Conservation (phyloP, 768 basidiomycete species). For the Termitomyces sp. region DNA sequence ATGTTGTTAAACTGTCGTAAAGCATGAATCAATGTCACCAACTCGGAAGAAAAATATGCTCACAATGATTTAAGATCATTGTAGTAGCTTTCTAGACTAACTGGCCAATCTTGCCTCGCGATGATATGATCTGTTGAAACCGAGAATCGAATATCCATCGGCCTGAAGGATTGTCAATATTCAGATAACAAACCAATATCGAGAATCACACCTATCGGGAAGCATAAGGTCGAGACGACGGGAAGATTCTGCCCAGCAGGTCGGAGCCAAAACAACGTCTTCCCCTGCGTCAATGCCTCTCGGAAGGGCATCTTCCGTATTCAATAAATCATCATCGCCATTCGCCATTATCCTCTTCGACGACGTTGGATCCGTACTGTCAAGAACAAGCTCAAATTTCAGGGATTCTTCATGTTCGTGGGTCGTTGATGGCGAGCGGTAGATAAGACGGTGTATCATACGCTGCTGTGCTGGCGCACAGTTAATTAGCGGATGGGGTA, state of each 20-base stretch:
- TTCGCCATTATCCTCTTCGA: neutral
- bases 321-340: neutral
- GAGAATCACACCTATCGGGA: constrained; percentile 44
- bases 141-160: constrained; percentile 53
- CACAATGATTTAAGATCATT: constrained; percentile 37
- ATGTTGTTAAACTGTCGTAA: constrained; percentile 27
- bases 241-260: constrained; percentile 31
- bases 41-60: constrained; percentile 16
- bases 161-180: constrained; percentile 25
- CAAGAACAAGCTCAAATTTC: constrained; percentile 34
- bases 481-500: constrained; percentile 29
- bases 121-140: constrained; percentile 27
- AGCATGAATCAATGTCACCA: neutral
- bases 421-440: constrained; percentile 27
- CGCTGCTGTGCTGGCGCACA: constrained; percentile 23
- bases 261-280: constrained; percentile 9
- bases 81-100: constrained; percentile 34
- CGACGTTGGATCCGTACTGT: neutral
- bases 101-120: constrained; percentile 28
- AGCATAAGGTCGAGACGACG: constrained; percentile 43
- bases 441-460: constrained; percentile 42
- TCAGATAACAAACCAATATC: neutral
- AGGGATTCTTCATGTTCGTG: constrained; percentile 17
- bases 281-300: neutral
- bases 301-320: neutral